Evolutionary conservation across 495 filamentous ascomycete species (phyloP).

Genomic region (Cladorrhinum samala): DNA sequence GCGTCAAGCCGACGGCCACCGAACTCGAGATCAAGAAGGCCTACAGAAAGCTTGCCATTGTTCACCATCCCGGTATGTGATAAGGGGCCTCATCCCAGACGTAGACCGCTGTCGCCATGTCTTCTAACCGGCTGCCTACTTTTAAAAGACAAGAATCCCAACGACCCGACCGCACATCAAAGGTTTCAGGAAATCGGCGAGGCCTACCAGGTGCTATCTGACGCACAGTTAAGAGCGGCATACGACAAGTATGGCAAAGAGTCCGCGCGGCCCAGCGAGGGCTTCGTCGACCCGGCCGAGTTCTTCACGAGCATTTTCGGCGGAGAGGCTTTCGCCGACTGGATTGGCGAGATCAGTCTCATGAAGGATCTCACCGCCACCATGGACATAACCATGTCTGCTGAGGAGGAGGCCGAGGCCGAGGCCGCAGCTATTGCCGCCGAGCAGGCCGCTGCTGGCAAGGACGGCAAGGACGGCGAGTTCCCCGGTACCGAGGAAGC

Average conservation of each 20-base stretch:
- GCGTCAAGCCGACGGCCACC: slow-evolving; percentile 79
- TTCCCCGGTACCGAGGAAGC: slow-evolving; percentile 44
- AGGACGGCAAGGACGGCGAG: slow-evolving; percentile 32
- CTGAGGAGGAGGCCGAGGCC: slow-evolving; percentile 50
- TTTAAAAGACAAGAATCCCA: slow-evolving; percentile 86
- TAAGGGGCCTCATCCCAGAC: no score
- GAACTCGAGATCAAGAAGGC: slow-evolving; percentile 99
- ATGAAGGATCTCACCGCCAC: slow-evolving; percentile 88
- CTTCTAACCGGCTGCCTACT: slow-evolving; percentile 8
- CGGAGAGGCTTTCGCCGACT: slow-evolving; percentile 87
- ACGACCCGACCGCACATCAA: slow-evolving; percentile 86
- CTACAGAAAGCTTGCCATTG: slow-evolving; percentile 92
- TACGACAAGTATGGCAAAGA: slow-evolving; percentile 99
- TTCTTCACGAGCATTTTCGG: slow-evolving; percentile 99
- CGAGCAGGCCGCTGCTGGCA: slow-evolving; percentile 43
- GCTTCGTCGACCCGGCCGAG: slow-evolving; percentile 94
- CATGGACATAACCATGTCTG: slow-evolving; percentile 82
- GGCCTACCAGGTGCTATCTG: slow-evolving; percentile 94
- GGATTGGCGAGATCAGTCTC: slow-evolving; percentile 85
- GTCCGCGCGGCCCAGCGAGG: slow-evolving; percentile 73
- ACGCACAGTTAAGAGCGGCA: slow-evolving; percentile 73
- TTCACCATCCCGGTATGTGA: slow-evolving; percentile 53
- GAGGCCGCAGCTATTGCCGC: slow-evolving; percentile 41
- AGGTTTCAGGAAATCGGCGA: slow-evolving; percentile 95
- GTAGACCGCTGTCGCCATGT: not conserved